Evolutionary conservation across 2,329 filamentous ascomycete genomes (phyloP), one percentile per base, ranked within the genome.

Genomic region (Fusarium beomiforme): DNA sequence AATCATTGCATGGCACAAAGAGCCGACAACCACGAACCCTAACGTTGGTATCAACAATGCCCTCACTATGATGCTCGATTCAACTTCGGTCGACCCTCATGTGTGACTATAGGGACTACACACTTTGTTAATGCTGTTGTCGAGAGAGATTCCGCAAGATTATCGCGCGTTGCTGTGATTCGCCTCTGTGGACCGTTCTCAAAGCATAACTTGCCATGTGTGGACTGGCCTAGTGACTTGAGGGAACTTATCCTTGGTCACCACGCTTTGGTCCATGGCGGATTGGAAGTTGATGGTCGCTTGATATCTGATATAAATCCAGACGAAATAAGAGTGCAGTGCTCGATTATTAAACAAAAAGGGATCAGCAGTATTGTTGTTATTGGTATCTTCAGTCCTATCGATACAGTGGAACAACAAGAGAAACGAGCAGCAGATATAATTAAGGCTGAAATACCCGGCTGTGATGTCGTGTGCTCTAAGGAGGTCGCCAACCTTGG

Each of bases 61-160:
- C 41, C 83, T 87, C 59, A 78, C 76, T 9, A 76, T 78, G 26
- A 84, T 87, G 80, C 81, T 87, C 64, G 53, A 77, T 17, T 71
- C 77, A 2, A 75, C 79, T 17, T 56, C 66, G 9, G 76, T 83
- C 36, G 64, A 73, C 42, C 79, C 82, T 1, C 72, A 76, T 0
- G 83, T 64, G 82, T 88, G 17, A 86, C 85, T 5, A 86, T 88
- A 67, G 86, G 86, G 56, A 87, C 85, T 2, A 89, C 87, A 1
- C 87, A 89, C 64, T 89, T 89, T 70, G 82, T 89, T 71, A 90
- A 89, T 65, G 87, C 87, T 12, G 85, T 89, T 5, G 81, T 89
- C 2, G 86, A 89, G 75, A 80, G 84, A 44, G 87, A 89, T 65
- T 80, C 79, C 11, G 74, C 81, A 3, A 82, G 85, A 4, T 77